Evolutionary conservation across 163 green algal genomes (phyloP), one percentile per base, ranked within the genome.

Genomic region (Chlamydomonas reinhardtii): DNA sequence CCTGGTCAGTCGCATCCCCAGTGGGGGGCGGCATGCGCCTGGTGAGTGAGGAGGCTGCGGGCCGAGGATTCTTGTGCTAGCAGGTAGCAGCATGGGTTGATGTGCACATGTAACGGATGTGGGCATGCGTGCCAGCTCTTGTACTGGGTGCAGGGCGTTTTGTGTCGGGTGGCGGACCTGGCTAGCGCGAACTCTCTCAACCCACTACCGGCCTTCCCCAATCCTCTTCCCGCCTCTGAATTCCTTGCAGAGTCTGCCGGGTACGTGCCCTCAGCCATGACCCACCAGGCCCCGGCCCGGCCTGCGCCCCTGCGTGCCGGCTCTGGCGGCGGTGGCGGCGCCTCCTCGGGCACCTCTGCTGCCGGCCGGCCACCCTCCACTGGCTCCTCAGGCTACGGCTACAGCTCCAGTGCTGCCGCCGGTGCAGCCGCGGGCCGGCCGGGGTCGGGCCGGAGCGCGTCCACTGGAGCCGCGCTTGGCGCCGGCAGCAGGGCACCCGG

Each of bases 221-320:
- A 48, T 48, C 39, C 8, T 5, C 5, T 48, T 48, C n/a, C 39
- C 39, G 8, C 39, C 5, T 48, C 39, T 8, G 5, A 48, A 5
- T 5, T 48, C 39, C 39, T 48, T 5, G 11, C 48, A 56, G 59
- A 66, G 2, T 52, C 32, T 8, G 25, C 20, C 48, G 32, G 66
- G 0, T 86, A 86, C 35, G 79, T 86, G 24, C 79, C 79, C 1
- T 86, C 80, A 1, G 80, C 80, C 27, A 80, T 74, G 70, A 66
- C 79, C 25, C 35, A 86, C 34, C 52, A 75, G 31, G 37, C 39
- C 11, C 65, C 77, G 4, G 66, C 77, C 4, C 77, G 66, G 22
- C 17, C 43, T 24, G 4, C 73, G 0, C 65, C 77, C 5, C 35
- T 65, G 22, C 76, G 76, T 5, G 27, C 43, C 22, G 69, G 69